Evolutionary conservation across 305 asterid genomes (phyloP), one percentile per base, ranked within the genome.

Genomic region (Fraxinus ornus): DNA sequence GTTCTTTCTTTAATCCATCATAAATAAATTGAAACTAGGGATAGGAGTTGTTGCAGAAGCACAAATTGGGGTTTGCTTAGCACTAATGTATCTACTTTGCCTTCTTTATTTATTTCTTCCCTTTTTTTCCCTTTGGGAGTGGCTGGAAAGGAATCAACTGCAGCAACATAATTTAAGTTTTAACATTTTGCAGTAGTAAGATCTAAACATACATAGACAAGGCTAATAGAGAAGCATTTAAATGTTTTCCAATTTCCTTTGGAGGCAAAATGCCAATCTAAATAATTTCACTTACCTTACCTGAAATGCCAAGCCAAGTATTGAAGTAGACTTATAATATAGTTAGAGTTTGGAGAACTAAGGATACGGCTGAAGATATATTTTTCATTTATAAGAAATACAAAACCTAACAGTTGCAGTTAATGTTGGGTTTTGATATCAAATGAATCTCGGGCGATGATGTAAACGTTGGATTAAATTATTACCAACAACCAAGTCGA

Each of bases 141-240:
- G 71, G 52, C 5, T 28, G 62, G 77, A 71, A 79, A 33, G 49
- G n/a, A 57, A 33, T 30, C 80, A 73, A 74, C 33, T 55, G 84
- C 36, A 79, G 62, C 71, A 85, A 75, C 21, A 76, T 47, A 64
- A 81, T 76, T 71, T 76, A 68, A 66, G n/a, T 39, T 19, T 70
- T 79, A 36, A 60, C 60, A 66, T 79, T 35, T 79, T 39, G 7
- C 73, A 57, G 71, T 32, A 79, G 22, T 70, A 30, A 70, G 76
- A 28, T 28, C 75, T 0, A 70, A 32, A 32, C 36, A 70, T 13
- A 57, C 30, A 39, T 71, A 49, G 36, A 80, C 44, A 44, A 44
- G 71, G 21, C 33, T 28, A 72, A 52, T 13, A 80, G 37, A 19
- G 82, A 79, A 80, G 86, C 78, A 57, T 70, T 55, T 49, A 71